phyloP scores from a whole-genome alignment of 345 rosid species.

The Excoecaria cochinchinensis region DNA sequence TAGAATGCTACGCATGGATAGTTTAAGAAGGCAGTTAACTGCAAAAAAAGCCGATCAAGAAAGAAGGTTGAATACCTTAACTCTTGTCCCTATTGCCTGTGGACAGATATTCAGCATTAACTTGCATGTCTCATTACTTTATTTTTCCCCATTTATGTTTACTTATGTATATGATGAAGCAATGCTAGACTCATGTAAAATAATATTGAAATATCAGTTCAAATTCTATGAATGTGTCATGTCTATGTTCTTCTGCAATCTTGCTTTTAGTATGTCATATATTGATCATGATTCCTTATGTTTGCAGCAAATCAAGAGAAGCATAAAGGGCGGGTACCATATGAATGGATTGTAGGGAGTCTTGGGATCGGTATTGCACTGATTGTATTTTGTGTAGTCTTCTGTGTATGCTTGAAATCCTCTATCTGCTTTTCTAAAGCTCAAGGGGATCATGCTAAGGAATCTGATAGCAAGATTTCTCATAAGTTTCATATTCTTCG shows the following conservation, averaged over 20 bases:
- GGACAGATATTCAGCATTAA: not conserved
- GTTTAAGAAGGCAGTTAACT: conserved; percentile 4
- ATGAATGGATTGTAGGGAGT: conserved; percentile 84
- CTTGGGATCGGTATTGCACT: conserved; percentile 63
- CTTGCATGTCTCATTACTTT: not conserved
- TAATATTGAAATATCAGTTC: not conserved
- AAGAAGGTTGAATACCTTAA: not conserved
- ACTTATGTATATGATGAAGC: not conserved
- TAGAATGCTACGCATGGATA: not conserved
- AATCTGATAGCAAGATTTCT: conserved; percentile 43
- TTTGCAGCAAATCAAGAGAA: conserved; percentile 52
- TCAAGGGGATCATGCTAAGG: conserved; percentile 37
- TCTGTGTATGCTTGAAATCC: conserved; percentile 64
- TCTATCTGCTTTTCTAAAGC: conserved; percentile 47
- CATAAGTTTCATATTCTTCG: conserved; percentile 83
- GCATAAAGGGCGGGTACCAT: conserved; percentile 58
- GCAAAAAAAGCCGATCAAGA: not conserved
- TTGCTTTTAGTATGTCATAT: conserved; percentile 10
- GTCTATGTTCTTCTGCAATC: conserved; percentile 8
- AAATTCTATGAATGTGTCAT: not conserved
- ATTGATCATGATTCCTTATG: conserved; percentile 7
- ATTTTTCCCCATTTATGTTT: not conserved
- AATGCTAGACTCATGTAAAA: not conserved
- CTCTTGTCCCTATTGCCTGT: not conserved
- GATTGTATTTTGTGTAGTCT: conserved; percentile 44